Evolutionary conservation across 2,329 filamentous ascomycete genomes (phyloP), one percentile per base, ranked within the genome.

Genomic region (Penicillium sp.): DNA sequence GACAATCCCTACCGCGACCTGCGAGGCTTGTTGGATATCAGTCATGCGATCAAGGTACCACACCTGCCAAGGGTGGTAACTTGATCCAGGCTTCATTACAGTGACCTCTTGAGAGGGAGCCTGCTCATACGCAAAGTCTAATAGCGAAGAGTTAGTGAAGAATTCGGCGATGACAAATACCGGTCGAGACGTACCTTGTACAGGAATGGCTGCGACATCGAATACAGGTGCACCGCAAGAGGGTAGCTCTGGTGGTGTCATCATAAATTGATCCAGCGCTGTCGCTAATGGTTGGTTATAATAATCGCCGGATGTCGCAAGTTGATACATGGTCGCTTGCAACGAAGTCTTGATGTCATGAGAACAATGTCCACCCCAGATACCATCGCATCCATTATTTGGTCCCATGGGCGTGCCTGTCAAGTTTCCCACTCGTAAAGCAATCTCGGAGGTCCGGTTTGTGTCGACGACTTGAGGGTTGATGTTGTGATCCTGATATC

Each of bases 1-100:
- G 51, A 75, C 62, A 26, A 76, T 74, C 3, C 68, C 73, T 21
- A 76, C 70, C 10, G 71, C 73, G 3, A 75, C 69, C 52, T 75
- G 72, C 10, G 63, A 62, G 3, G 73, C 73, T 54, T 75, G 73
- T 19, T 72, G 60, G 16, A 43, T 33, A 21, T 70, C 63, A 2
- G 65, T 72, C 65, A 73, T 72, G 33, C 68, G 63, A 47, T 73
- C 68, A 24, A 74, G 61, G 52, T 70, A 74, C 70, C 68, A 74
- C n/a, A 72, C 71, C 52, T 68, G 68, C 73, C 73, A 75, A 2
- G 73, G 70, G 44, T 56, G 60, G 22, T 60, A 46, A 22, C 63
- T 61, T 31, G 59, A 67, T 3, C 73, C 73, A 11, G 70, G 58
- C n/a, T 63, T 66, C 53, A 69, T 67, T 2, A 75, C 55, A 5